Base-by-base conservation (phyloP, 2,329 filamentous ascomycete genomes). In the Aspergillus ustus region DNA sequence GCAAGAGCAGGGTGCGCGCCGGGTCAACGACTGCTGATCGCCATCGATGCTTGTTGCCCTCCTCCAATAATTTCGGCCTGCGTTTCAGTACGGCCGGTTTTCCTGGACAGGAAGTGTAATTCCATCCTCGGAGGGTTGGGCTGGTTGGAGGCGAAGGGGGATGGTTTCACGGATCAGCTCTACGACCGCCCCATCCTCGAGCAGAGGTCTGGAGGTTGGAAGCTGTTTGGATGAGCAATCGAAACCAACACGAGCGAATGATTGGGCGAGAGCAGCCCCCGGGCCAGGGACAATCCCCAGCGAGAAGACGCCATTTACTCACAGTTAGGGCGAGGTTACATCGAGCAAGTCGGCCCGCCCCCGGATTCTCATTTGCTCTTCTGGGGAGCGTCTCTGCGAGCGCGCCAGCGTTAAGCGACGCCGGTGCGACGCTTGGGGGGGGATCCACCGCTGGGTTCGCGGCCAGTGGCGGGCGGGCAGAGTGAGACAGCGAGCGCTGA, bases 351-450 rank as follows among this genome's bases (percentile, higher is more conserved):
- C 63, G 60, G 63, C 48, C 67, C 67, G 64, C 64, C 67, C 67
- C 67, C 67, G 61, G 64, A 69, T 64, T 64, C 67, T 68, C 66
- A 69, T 69, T 67, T 65, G 66, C 50, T 57, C 61, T 46, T 31
- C 53, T 58, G 63, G 57, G 45, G 52, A 54, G 15, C 31, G 25
- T 25, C 25, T 25, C 25, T 1, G n/a, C 29, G 7, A n/a, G 28
- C 9, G 20, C 28, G 50, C 55, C 44, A 45, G 44, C 20, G 1
- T 44, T 37, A 61, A 57, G 61, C 56, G 57, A 52, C 31, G 57
- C 34, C 37, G 53, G 31, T 44, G 48, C 43, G 28, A 50, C 19
- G 54, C 54, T 48, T 51, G 51, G 44, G 50, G 44, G 46, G 17
- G 43, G 52, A 11, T 56, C 45, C 52, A 50, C 46, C 22, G n/a